Base-by-base conservation (phyloP, 1,284 basidiomycete species). In the Hymenochaete sp. region DNA sequence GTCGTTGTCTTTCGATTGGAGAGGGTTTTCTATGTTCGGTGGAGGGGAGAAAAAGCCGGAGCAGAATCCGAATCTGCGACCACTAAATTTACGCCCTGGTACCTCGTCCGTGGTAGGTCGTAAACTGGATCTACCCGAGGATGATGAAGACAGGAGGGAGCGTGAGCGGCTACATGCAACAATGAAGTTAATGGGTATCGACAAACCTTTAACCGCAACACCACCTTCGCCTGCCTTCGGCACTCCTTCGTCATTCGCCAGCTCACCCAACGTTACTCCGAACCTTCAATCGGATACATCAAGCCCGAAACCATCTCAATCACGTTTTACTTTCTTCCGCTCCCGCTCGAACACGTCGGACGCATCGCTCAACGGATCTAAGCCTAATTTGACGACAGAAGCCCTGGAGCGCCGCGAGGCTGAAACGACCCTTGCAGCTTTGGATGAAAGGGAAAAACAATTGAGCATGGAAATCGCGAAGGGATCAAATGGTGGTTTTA, bases 131-230 rank as follows among this genome's bases (percentile, higher is more conserved):
- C 91, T 73, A 2, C 68, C 75, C 32, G 91, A 95, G 62, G 91
- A 92, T 56, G 91, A 93, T 42, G 87, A 93, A 48, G 91, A 95
- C 56, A 72, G 77, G 38, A 73, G 73, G 49, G 91, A 93, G 62
- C 71, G 91, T 47, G 88, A 92, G 61, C 76, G 88, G 11, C 67
- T 93, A 48, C 72, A 86, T 56, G 89, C 90, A 9, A 86, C 86
- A 9, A 84, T 93, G 82, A 91, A 91, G 62, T 68, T 93, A 25
- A 90, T 93, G 87, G 91, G 91, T 7, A 86, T 93, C 47, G 79
- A 89, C 42, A 67, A 67, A 57, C 77, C 81, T 36, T 59, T 66
- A 26, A 56, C 53, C 14, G 59, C 56, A 24, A 51, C 65, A 39
- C 59, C 66, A 18, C 60, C 63, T 44, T 71, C 68, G 8, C 59